Base-by-base conservation (phyloP, 768 basidiomycete species). In the Multifurca ochricompacta region DNA sequence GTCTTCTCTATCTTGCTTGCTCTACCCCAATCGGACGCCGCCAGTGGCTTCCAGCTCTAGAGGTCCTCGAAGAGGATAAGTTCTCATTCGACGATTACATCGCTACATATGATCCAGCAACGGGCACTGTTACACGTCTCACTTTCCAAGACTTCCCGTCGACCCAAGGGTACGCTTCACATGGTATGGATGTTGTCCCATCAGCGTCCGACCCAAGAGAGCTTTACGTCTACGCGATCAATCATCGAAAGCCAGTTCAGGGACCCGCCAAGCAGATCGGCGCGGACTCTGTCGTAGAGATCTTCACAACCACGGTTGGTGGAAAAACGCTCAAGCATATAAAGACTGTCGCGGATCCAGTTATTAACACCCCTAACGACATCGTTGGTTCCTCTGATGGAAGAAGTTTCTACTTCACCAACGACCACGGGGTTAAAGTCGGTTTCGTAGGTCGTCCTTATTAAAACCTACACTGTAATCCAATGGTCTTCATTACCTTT, bases 261-360 rank as follows among this genome's bases (percentile, higher is more conserved):
- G 70, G 66, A 11, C 64, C 70, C 21, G 67, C 77, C 1, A 60
- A 53, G 6, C 59, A 64, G 13, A 72, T 76, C 5, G 87, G 87
- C n/a, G 83, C 86, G 1, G 81, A 88, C 64, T 85, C 85, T 1
- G 77, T 73, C 48, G 69, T 90, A 21, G 87, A 90, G 64, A 73
- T 90, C 19, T 87, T 88, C 65, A 76, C 74, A 61, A 82, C 79
- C 1, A 66, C 58, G 0, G 57, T 76, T 2, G 77, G 77, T 11
- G 68, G 73, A 49, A 62, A 67, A 21, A 69, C 63, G 1, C 60
- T 87, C 45, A 70, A 66, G 4, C 78, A 86, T 62, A 64, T 87
- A 23, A 72, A 66, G 55, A 87, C 87, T 4, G 68, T 87, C 18
- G 67, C 74, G 32, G 75, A 83, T 63, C 70, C 75, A 6, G 65